phyloP scores from a whole-genome alignment of 2,329 filamentous ascomycete species.

The Hypoxylon sp. region DNA sequence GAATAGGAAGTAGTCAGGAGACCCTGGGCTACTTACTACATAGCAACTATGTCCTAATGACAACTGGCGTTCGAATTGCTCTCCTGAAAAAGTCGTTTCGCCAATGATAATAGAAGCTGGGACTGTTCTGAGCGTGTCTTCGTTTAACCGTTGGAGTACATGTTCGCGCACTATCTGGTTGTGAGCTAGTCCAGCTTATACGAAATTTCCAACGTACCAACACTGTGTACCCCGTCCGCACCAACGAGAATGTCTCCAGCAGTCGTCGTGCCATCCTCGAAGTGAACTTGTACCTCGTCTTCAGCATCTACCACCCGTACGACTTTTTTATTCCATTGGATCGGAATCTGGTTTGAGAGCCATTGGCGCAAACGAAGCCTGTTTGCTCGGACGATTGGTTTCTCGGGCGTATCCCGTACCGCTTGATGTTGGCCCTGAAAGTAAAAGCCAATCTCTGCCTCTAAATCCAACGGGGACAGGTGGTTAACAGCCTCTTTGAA shows the following conservation, averaged over 20 bases:
- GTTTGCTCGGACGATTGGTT: constrained; percentile 45
- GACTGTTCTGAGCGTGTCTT: constrained; percentile 41
- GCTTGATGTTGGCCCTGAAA: constrained; percentile 7
- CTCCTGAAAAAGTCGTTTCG: constrained; percentile 46
- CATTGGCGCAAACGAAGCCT: constrained; percentile 47
- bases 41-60: constrained; percentile 50
- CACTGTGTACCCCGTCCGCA: constrained; percentile 51
- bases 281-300: constrained; percentile 41
- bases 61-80: constrained; percentile 49
- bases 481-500: constrained; percentile 37
- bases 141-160: constrained; percentile 41
- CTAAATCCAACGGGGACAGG: constrained; percentile 35
- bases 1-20: constrained; percentile 38
- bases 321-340: constrained; percentile 49
- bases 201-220: constrained; percentile 36
- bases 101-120: constrained; percentile 46
- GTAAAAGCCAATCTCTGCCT: constrained; percentile 35
- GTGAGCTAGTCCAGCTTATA: constrained; percentile 3
- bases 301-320: constrained; percentile 40
- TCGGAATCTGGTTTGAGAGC: constrained; percentile 48
- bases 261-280: constrained; percentile 49
- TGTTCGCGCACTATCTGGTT: constrained; percentile 44
- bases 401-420: constrained; percentile 22
- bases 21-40: constrained; percentile 7
- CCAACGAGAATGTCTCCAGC: constrained; percentile 50